Conservation (phyloP, 345 rosid species). For the Acer negundo region DNA sequence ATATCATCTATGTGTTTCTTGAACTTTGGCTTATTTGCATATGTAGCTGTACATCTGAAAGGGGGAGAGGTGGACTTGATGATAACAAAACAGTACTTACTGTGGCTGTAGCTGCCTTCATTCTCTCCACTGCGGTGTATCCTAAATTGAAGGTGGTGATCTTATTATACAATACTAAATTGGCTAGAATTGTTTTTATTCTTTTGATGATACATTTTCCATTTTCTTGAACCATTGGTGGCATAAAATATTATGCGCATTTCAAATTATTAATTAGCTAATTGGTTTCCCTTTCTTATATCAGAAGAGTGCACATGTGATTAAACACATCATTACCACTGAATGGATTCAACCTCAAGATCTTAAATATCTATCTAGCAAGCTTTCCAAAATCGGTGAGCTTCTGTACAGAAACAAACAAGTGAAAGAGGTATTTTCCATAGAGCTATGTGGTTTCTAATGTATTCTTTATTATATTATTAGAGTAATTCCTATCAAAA, state of each 20-base stretch:
- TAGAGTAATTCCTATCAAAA: no score
- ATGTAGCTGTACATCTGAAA: conserved; percentile 53
- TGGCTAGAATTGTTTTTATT: conserved; percentile 4
- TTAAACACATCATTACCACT: conserved; percentile 55
- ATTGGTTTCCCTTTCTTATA: conserved; percentile 34
- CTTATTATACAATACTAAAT: conserved; percentile 18
- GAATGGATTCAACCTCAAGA: conserved; percentile 67
- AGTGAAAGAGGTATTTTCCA: conserved; percentile 60
- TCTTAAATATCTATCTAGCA: conserved; percentile 56
- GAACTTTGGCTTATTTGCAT: conserved; percentile 11
- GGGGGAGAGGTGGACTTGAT: conserved; percentile 45
- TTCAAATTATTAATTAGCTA: conserved; percentile 27
- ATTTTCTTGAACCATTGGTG: conserved; percentile 8
- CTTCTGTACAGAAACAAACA: conserved; percentile 65
- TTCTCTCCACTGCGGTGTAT: conserved; percentile 59
- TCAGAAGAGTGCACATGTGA: conserved; percentile 54
- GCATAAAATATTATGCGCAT: conserved; percentile 11
- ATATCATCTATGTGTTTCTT: conserved; percentile 21
- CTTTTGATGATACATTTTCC: conserved; percentile 9
- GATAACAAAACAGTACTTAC: conserved; percentile 47
- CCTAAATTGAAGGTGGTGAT: conserved; percentile 55
- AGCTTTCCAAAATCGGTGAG: conserved; percentile 68
- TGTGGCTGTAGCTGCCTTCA: conserved; percentile 72
- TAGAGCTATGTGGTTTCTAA: conserved; percentile 12
- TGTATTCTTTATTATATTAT: conserved; percentile 4